Base-by-base conservation (phyloP, 1,284 basidiomycete species). In the Agroathelia rolfsii region DNA sequence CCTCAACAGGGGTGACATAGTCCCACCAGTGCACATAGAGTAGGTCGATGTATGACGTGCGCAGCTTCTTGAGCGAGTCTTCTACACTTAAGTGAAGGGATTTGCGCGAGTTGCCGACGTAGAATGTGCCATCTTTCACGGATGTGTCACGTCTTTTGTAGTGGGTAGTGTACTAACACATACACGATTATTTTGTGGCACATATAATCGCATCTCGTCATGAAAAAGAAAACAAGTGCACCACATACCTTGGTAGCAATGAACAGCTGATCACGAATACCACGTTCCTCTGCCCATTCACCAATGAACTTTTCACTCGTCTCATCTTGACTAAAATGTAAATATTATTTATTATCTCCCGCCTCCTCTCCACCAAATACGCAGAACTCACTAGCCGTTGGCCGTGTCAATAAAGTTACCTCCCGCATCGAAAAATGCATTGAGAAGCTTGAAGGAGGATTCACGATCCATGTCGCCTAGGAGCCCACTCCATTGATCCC, bases 401-500 rank as follows among this genome's bases (percentile, higher is more conserved):
- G 53, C 51, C 6, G 53, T 53, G 35, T 54, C 51, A 30, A 55
- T 51, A 38, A 56, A 56, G 39, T 56, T 55, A 11, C 71, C 67
- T 11, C 60, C 64, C 3, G 51, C 57, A 21, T 67, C 58, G 24
- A 51, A 66, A 37, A 51, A 72, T 0, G 65, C 58, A 31, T 74
- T 62, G 2, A 73, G 55, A 1, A 72, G 54, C 51, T 63, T 54
- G 50, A 69, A 66, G 12, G 58, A 60, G 0, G 51, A 37, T n/a
- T 64, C 50, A 43, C 65, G 62, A 43, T 57, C 37, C 62, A 71
- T 72, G 3, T 45, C 39, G 2, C 65, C 66, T 45, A 59, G n/a
- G n/a, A n/a, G n/a, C n/a, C n/a, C n/a, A n/a, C n/a, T n/a, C 52
- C 51, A 69, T 28, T 62, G 52, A 38, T 69, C 61, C 5, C 70